Percentiles rank a stretch among this genome's conserved stretches.
Evolutionary conservation across 1,284 basidiomycete species (phyloP).

Genomic region (Ustanciosporium gigantosporum): DNA sequence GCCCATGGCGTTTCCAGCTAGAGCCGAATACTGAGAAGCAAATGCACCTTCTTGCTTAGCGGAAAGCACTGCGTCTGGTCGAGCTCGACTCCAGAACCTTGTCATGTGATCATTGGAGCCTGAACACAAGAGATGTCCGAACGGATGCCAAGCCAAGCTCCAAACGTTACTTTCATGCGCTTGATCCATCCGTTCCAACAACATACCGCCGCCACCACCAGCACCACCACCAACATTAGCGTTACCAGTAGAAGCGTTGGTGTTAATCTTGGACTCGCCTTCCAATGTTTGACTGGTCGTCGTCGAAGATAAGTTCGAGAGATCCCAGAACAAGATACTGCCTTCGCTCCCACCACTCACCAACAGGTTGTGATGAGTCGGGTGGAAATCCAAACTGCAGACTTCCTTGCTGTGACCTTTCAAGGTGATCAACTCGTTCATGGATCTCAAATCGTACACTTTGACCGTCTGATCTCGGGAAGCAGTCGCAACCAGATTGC

Average conservation of each 20-base stretch:
- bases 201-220: slow-evolving; percentile 59
- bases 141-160: slow-evolving; percentile 90
- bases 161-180: slow-evolving; percentile 98
- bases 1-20: no score
- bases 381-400: slow-evolving; percentile 94
- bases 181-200: slow-evolving; percentile 80
- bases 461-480: slow-evolving; percentile 91
- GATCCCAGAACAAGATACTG: slow-evolving; percentile 87
- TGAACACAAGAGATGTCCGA: slow-evolving; percentile 88
- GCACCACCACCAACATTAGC: no score
- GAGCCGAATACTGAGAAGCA: no score
- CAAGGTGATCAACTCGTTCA: slow-evolving; percentile 88
- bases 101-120: slow-evolving; percentile 97
- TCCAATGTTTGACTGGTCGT: slow-evolving; percentile 5
- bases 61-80: slow-evolving; percentile 68
- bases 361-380: slow-evolving; percentile 81
- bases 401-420: slow-evolving; percentile 97
- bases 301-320: slow-evolving; percentile 58
- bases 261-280: neutral
- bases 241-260: no score
- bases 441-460: slow-evolving; percentile 95
- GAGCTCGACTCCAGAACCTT: slow-evolving; percentile 90
- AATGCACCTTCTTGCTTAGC: no score
- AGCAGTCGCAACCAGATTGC: slow-evolving; percentile 88
- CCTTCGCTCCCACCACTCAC: slow-evolving; percentile 93